A percentile compares a stretch with the other conserved stretches of the same genome.
These are phyloP conservation scores for Solanum pinnatisectum DNA, from an alignment of 257 asterid genomes.

Conservation along the genomic window DNA sequence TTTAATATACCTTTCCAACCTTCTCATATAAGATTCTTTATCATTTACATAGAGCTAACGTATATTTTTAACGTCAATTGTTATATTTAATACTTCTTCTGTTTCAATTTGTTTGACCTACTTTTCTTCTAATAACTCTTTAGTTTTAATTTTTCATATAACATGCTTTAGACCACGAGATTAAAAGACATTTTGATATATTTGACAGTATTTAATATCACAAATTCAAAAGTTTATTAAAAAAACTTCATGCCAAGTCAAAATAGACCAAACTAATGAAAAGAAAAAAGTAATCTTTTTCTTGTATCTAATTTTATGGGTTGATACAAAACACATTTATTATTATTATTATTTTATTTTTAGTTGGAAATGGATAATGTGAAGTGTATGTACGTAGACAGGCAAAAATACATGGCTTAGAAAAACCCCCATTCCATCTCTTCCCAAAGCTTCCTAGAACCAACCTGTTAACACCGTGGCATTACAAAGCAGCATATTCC, in stretches of 20 bases:
- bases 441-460: background rate
- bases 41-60: background rate
- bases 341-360: too few relatives aligned
- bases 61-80: too few relatives aligned
- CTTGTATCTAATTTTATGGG: background rate
- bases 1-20: background rate
- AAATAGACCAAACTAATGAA: background rate
- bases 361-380: background rate
- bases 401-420: background rate
- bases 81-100: too few relatives aligned
- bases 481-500: conserved; percentile 24
- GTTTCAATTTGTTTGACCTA: background rate
- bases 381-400: background rate
- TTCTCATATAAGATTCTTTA: background rate
- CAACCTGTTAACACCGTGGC: conserved; percentile 45
- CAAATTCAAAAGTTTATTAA: too few relatives aligned
- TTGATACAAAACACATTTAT: background rate
- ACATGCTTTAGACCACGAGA: too few relatives aligned
- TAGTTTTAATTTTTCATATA: too few relatives aligned
- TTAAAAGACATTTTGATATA: too few relatives aligned
- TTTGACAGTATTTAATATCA: too few relatives aligned
- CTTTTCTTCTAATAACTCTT: fast-evolving
- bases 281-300: too few relatives aligned
- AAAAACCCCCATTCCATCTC: background rate
- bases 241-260: background rate